These are phyloP conservation scores for Huntiella decipiens DNA, from an alignment of 2,329 filamentous ascomycete species.

Conservation along the genomic window DNA sequence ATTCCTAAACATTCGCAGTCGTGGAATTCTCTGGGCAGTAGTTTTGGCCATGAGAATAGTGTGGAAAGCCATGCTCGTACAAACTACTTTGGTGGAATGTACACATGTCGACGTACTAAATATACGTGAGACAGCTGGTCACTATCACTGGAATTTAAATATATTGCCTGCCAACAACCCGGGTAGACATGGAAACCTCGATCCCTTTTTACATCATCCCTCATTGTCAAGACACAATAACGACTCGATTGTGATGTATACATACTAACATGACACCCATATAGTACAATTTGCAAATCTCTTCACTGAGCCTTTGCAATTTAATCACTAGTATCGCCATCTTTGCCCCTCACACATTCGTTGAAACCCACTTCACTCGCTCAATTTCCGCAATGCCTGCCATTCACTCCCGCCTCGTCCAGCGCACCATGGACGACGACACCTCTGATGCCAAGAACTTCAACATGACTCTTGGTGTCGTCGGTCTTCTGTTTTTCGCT, in stretches of 20 bases:
- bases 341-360: not conserved
- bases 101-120: too few relatives aligned
- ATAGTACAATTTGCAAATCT: conserved; percentile 7
- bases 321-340: conserved; percentile 3
- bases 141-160: conserved; percentile 1
- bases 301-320: conserved; percentile 10
- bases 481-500: conserved; percentile 58
- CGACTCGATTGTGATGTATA: too few relatives aligned
- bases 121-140: not conserved
- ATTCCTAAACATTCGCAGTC: not conserved
- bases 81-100: not conserved
- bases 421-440: conserved; percentile 19
- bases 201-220: not conserved
- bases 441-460: conserved; percentile 40
- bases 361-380: not conserved
- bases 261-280: conserved; percentile 1
- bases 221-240: too few relatives aligned
- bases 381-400: conserved; percentile 10
- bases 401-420: conserved; percentile 9
- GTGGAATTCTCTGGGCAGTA: too few relatives aligned
- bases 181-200: not conserved
- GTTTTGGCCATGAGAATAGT: too few relatives aligned
- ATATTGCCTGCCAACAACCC: conserved; percentile 6
- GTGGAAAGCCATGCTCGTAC: too few relatives aligned
- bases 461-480: conserved; percentile 59